These are phyloP conservation scores for Aspergillus ruber DNA, from an alignment of 2,329 filamentous ascomycete species.

Conservation along the genomic window DNA sequence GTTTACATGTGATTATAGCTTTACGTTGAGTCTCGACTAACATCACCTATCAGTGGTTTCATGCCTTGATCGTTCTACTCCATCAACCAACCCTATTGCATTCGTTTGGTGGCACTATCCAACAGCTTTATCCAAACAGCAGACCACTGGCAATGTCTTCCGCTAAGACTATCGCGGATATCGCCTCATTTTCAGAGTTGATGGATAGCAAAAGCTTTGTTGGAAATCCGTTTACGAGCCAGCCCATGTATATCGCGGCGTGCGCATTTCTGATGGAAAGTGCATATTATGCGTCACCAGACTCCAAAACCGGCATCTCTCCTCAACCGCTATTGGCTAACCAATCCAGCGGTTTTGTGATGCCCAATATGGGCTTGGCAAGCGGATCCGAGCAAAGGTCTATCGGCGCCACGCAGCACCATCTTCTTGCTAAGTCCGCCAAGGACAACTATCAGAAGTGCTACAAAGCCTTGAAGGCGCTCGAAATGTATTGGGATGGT, in stretches of 20 bases:
- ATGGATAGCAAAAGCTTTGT: slow-evolving; percentile 81
- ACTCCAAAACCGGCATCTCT: slow-evolving; percentile 56
- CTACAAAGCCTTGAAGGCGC: slow-evolving; percentile 72
- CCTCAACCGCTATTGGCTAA: slow-evolving; percentile 28
- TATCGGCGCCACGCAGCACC: slow-evolving; percentile 53
- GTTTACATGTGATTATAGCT: background rate
- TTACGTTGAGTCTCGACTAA: background rate
- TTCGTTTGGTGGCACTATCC: slow-evolving; percentile 62
- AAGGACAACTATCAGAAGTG: slow-evolving; percentile 84
- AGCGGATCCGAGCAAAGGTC: slow-evolving; percentile 24
- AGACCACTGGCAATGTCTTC: slow-evolving; percentile 79
- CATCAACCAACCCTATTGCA: slow-evolving; percentile 78
- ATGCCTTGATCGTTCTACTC: slow-evolving; percentile 75
- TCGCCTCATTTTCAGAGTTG: slow-evolving; percentile 75
- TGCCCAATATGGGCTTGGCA: slow-evolving; percentile 26
- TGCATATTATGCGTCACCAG: slow-evolving; percentile 59
- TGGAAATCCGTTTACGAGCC: slow-evolving; percentile 81
- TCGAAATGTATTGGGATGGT: slow-evolving; percentile 82
- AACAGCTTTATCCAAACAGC: slow-evolving; percentile 72
- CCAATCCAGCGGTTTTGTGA: slow-evolving; percentile 29
- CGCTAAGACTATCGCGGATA: slow-evolving; percentile 86
- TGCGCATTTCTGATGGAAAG: slow-evolving; percentile 85
- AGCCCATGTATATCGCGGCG: slow-evolving; percentile 86
- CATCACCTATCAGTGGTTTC: slow-evolving; percentile 57
- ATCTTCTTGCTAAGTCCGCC: slow-evolving; percentile 69